Base-by-base conservation (phyloP, 192 early-diverging fungal genomes). In the Chytriomyces confervae region DNA sequence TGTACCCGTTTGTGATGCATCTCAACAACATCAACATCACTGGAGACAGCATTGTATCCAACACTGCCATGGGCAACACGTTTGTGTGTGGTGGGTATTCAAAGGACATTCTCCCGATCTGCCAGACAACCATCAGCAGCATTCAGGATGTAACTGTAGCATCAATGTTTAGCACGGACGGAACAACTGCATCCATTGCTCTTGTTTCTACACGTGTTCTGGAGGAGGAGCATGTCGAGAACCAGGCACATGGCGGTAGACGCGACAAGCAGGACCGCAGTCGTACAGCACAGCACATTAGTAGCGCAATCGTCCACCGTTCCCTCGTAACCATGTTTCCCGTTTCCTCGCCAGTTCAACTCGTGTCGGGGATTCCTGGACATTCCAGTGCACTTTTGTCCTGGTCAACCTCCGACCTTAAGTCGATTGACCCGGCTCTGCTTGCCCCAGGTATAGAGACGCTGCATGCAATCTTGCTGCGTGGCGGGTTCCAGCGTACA, bases 181-280 rank as follows among this genome's bases (percentile, higher is more conserved):
- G 75, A 50, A 77, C 75, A 7, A 77, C 75, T 5, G 75, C 75
- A 4, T 69, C 65, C 11, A 77, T 77, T 51, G 63, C 75, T 23
- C 63, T 77, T 23, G 46, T 46, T 8, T 36, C 18, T 18, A 50
- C 75, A 5, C 46, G 69, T 43, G 27, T 77, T 6, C 11, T 23
- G 13, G 23, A 50, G 11, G 36, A 36, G 36, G 36, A 36, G 36
- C 36, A 36, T 36, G 36, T 36, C 36, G 36, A 36, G 36, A 36
- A 4, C 36, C 36, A 36, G 36, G 36, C 36, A 36, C 36, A 36
- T 1, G 36, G 2, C 36, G 36, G 0, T 1, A 36, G 36, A 36
- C 36, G 36, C 36, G 36, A 36, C 36, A 57, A 51, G 11, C 47
- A 20, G 48, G 11, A 16, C 63, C 23, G 44, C n/a, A n/a, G 16